phyloP scores from a whole-genome alignment of 495 filamentous ascomycete species.

The Oleoguttula mirabilis region DNA sequence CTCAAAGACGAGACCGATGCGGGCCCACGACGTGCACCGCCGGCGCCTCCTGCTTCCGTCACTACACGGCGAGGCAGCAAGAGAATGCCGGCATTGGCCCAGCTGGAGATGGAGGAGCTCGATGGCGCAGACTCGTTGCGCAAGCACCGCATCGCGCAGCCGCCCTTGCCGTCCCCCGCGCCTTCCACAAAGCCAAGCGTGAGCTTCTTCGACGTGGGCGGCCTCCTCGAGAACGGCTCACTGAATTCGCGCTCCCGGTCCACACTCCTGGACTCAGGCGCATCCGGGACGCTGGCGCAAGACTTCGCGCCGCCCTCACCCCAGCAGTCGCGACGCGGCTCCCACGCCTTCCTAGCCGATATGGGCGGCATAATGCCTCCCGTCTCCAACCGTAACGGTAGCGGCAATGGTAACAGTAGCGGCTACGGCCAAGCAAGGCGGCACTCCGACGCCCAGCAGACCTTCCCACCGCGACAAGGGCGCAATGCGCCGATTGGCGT shows the following conservation, averaged over 20 bases:
- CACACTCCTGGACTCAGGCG: constrained; percentile 19
- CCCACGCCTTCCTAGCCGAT: constrained; percentile 20
- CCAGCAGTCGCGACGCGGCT: constrained; percentile 20
- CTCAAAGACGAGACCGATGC: constrained; percentile 13
- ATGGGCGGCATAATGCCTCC: constrained; percentile 20
- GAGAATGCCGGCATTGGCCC: background rate
- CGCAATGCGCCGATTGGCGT: constrained; percentile 13
- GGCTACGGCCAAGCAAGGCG: background rate
- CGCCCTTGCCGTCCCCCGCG: constrained; percentile 7
- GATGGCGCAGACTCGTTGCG: constrained; percentile 16
- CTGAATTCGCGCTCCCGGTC: constrained; percentile 4
- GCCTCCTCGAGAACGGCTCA: constrained; percentile 25
- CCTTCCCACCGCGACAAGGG: constrained; percentile 3
- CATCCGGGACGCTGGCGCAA: constrained; percentile 32
- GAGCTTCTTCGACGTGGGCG: constrained; percentile 31
- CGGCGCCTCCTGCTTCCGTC: constrained; percentile 17
- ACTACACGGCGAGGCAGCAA: constrained; percentile 6
- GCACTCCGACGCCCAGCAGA: constrained; percentile 17
- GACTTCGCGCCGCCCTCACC: constrained; percentile 33
- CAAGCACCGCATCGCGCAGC: constrained; percentile 4
- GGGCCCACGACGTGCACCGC: constrained; percentile 21
- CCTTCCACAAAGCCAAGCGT: constrained; percentile 14
- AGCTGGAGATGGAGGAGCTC: constrained; percentile 1
- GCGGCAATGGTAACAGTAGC: background rate
- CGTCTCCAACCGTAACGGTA: background rate